These are phyloP conservation scores for Solanum appendiculatum DNA, from an alignment of 257 asterid species.

Conservation along the genomic window DNA sequence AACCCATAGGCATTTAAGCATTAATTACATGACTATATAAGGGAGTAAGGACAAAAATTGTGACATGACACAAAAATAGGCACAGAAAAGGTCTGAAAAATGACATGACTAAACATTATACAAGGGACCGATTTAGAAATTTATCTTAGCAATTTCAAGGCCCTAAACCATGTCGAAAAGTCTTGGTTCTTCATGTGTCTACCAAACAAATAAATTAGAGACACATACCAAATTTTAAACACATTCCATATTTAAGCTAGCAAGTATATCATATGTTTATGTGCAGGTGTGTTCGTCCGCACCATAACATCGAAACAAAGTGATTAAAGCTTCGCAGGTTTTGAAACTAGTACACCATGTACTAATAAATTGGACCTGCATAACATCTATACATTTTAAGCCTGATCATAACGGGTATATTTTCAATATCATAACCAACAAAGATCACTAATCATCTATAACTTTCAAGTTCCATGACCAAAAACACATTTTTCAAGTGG, in stretches of 20 bases:
- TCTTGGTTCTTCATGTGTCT: background rate
- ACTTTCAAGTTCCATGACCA: background rate
- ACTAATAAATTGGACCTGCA: background rate
- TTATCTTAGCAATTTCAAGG: background rate
- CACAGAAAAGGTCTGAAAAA: background rate
- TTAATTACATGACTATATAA: background rate
- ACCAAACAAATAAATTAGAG: background rate
- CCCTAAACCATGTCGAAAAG: background rate
- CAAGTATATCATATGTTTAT: background rate
- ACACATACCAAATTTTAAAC: background rate
- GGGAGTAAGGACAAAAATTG: background rate
- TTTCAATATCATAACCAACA: background rate
- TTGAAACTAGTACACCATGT: background rate
- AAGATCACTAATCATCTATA: background rate
- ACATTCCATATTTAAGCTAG: background rate
- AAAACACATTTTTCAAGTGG: background rate
- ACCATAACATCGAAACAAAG: background rate
- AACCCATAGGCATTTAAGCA: background rate
- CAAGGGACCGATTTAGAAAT: background rate
- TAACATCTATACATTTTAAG: background rate
- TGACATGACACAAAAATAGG: background rate
- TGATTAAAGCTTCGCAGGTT: background rate
- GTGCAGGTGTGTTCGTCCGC: background rate
- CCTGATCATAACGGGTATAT: background rate
- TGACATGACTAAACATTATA: background rate